Conservation (phyloP, 2,329 filamentous ascomycete species). For the Teratosphaeria viscida region DNA sequence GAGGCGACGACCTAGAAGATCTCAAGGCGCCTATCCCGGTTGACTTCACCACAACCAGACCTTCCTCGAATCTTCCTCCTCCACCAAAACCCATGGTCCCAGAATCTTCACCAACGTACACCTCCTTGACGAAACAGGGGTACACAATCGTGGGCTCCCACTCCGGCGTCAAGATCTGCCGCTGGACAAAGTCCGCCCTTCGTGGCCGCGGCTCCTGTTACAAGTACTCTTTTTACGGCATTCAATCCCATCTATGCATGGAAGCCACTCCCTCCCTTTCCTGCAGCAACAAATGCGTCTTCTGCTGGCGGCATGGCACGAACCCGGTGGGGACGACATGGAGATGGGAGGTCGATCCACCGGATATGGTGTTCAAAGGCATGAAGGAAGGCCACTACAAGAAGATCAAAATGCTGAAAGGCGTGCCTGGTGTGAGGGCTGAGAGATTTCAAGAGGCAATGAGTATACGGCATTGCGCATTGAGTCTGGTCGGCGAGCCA, state of each 20-base stretch:
- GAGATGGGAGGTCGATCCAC: slow-evolving; percentile 90
- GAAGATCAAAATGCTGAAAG: slow-evolving; percentile 95
- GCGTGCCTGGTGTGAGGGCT: slow-evolving; percentile 81
- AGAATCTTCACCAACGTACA: slow-evolving; percentile 76
- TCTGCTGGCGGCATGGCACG: slow-evolving; percentile 96
- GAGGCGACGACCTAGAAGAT: slow-evolving; percentile 74
- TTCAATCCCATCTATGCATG: slow-evolving; percentile 95
- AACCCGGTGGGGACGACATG: slow-evolving; percentile 95
- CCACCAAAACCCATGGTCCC: slow-evolving; percentile 86
- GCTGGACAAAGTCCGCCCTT: slow-evolving; percentile 95
- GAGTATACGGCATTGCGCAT: slow-evolving; percentile 83
- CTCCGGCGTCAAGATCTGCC: slow-evolving; percentile 93
- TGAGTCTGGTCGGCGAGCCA: slow-evolving; percentile 90
- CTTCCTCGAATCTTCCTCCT: slow-evolving; percentile 34
- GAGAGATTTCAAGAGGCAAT: slow-evolving; percentile 90
- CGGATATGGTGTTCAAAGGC: slow-evolving; percentile 78
- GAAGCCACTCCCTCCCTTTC: slow-evolving; percentile 91
- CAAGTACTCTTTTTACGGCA: slow-evolving; percentile 96
- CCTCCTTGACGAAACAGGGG: slow-evolving; percentile 86
- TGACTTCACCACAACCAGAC: slow-evolving; percentile 69
- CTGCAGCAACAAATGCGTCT: slow-evolving; percentile 97
- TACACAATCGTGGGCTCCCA: slow-evolving; percentile 93
- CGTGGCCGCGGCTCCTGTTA: slow-evolving; percentile 92
- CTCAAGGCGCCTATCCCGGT: slow-evolving; percentile 58
- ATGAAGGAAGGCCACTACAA: slow-evolving; percentile 89